These are phyloP conservation scores for Thermoascus crustaceus DNA, from an alignment of 2,329 filamentous ascomycete genomes.

Conservation along the genomic window DNA sequence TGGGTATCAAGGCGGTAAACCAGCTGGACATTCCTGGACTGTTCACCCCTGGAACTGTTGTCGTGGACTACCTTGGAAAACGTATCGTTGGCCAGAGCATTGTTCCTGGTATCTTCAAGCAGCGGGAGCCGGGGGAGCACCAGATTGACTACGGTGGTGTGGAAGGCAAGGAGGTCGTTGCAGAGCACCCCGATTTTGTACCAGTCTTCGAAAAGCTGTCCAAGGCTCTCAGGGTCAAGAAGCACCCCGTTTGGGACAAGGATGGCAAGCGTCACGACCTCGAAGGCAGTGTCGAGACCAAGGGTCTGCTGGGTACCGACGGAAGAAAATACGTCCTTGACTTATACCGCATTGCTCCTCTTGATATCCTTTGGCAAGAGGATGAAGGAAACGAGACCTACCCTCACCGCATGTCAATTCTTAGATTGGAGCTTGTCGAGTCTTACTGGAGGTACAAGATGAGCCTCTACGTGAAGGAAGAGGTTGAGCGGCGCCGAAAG, in stretches of 20 bases:
- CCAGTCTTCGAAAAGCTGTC: constrained; percentile 83
- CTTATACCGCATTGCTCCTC: constrained; percentile 84
- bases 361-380: constrained; percentile 88
- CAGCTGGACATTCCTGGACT: constrained; percentile 92
- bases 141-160: constrained; percentile 98
- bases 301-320: constrained; percentile 93
- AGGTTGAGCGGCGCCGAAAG: constrained; percentile 58
- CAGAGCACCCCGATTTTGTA: constrained; percentile 78
- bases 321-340: constrained; percentile 97
- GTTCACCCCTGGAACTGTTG: constrained; percentile 91
- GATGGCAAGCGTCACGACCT: constrained; percentile 82
- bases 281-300: constrained; percentile 94
- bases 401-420: constrained; percentile 91
- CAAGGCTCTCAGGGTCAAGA: constrained; percentile 82
- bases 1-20: constrained; percentile 90
- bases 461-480: constrained; percentile 75
- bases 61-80: constrained; percentile 95
- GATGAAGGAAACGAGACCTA: constrained; percentile 59
- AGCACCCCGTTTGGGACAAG: constrained; percentile 97
- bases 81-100: constrained; percentile 96
- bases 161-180: constrained; percentile 91
- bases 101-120: constrained; percentile 97
- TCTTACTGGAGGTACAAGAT: constrained; percentile 76
- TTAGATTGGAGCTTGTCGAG: constrained; percentile 84
- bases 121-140: constrained; percentile 92